Evolutionary conservation across 257 asterid genomes (phyloP), one percentile per base, ranked within the genome.

Genomic region (Lycium barbarum): DNA sequence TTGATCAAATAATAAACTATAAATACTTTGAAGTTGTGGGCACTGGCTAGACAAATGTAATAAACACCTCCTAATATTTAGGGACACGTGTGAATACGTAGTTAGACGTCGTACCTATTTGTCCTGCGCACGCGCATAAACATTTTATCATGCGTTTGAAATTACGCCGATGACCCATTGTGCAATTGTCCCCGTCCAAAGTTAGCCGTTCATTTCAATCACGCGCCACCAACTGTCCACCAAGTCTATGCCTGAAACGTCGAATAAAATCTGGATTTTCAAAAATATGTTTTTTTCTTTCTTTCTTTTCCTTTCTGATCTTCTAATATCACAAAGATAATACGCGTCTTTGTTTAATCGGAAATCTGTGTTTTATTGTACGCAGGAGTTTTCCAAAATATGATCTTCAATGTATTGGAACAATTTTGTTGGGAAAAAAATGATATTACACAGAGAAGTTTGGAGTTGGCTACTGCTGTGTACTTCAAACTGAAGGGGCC

Each of bases 201-300:
- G 7, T 18, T 78, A 5, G 36, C 59, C 55, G 61, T 40, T 0
- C 45, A 58, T 78, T 62, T 71, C 80, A 74, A 57, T 47, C n/a
- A 79, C 68, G 83, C 79, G 84, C 88, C 88, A 79, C 84, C 86
- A 33, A 79, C 70, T 63, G 33, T 9, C 81, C 54, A 40, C 79
- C 1, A 76, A 51, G 20, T 0, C 51, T 76, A 51, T 76, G 8
- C n/a, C 47, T 26, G 59, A 26, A 18, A 5, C 17, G 45, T 40
- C 45, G 6, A 40, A 40, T 40, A 40, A 40, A 40, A 38, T 70
- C 54, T 11, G 17, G 12, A 10, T 0, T 6, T 63, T 6, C 33
- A 3, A 3, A 38, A 70, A 68, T 14, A 14, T 36, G 1, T 3
- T 6, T 35, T 35, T 2, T 26, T 11, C 13, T 8, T 14, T 0